These are phyloP conservation scores for Paracoccidioides lutzii DNA, from an alignment of 2,329 filamentous ascomycete genomes.

Conservation along the genomic window DNA sequence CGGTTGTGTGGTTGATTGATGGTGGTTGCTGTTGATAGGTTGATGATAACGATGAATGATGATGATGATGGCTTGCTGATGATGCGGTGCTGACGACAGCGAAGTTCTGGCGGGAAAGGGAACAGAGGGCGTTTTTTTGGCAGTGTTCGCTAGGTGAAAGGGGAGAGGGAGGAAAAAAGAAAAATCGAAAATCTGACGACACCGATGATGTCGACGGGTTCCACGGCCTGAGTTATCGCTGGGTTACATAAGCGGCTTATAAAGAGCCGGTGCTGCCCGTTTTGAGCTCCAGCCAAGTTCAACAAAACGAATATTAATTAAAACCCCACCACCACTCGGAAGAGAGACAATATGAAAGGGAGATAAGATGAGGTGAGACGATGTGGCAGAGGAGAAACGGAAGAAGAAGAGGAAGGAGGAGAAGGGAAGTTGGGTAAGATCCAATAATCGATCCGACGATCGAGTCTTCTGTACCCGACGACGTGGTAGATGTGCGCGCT, in stretches of 20 bases:
- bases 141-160: not conserved
- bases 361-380: too few relatives aligned
- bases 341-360: too few relatives aligned
- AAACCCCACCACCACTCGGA: too few relatives aligned
- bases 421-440: too few relatives aligned
- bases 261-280: too few relatives aligned
- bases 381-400: too few relatives aligned
- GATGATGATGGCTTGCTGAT: slow-evolving; percentile 5
- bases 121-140: slow-evolving; percentile 6
- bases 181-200: slow-evolving; percentile 11
- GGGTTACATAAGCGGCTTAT: slow-evolving; percentile 1
- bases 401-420: too few relatives aligned
- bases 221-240: not conserved
- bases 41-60: slow-evolving; percentile 2
- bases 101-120: slow-evolving; percentile 5
- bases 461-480: too few relatives aligned
- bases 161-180: slow-evolving; percentile 3
- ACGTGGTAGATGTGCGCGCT: too few relatives aligned
- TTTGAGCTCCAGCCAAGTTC: not conserved
- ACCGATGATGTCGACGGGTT: slow-evolving; percentile 12
- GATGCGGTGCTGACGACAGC: slow-evolving; percentile 7
- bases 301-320: not conserved
- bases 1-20: not conserved
- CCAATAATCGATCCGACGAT: too few relatives aligned
- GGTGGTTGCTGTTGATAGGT: not conserved